These are phyloP conservation scores for Fusarium sp. DNA, from an alignment of 2,329 filamentous ascomycete species.

Conservation along the genomic window DNA sequence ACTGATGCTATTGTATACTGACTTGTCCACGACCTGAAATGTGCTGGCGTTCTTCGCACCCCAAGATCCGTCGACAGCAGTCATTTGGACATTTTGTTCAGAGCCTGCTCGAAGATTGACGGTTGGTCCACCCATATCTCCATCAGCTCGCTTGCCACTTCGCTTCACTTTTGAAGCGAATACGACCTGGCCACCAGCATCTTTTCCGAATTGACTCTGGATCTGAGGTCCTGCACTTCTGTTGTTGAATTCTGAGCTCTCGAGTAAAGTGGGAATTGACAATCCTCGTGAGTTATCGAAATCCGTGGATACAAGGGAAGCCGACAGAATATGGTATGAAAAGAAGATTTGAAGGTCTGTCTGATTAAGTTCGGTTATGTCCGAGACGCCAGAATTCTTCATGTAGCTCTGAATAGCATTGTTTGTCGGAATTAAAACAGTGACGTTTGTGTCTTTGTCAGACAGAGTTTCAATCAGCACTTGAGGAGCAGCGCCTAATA, in stretches of 20 bases:
- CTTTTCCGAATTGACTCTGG: slow-evolving; percentile 13
- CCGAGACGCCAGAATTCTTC: neutral
- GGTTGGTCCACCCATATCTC: neutral
- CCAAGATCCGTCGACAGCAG: slow-evolving; percentile 36
- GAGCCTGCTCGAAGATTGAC: slow-evolving; percentile 29
- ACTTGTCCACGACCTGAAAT: slow-evolving; percentile 37
- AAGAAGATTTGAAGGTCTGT: slow-evolving; percentile 28
- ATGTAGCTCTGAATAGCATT: slow-evolving; percentile 33
- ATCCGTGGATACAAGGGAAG: slow-evolving; percentile 8
- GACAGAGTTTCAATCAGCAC: slow-evolving; percentile 1
- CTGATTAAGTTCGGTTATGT: slow-evolving; percentile 7
- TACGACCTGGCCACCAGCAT: slow-evolving; percentile 30
- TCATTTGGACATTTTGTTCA: slow-evolving; percentile 36
- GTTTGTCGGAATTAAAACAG: slow-evolving; percentile 35
- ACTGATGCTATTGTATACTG: fast-evolving
- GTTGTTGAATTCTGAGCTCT: slow-evolving; percentile 31
- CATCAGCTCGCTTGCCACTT: neutral
- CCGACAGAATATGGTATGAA: slow-evolving; percentile 29
- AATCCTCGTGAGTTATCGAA: slow-evolving; percentile 17
- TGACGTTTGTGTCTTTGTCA: slow-evolving; percentile 21
- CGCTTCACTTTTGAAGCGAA: slow-evolving; percentile 7
- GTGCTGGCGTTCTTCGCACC: slow-evolving; percentile 26
- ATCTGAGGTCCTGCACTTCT: slow-evolving; percentile 24
- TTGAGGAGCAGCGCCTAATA: slow-evolving; percentile 2
- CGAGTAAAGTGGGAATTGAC: slow-evolving; percentile 25